These are phyloP conservation scores for Myxozyma lipomycoides DNA, from an alignment of 805 yeast genomes.

Conservation along the genomic window DNA sequence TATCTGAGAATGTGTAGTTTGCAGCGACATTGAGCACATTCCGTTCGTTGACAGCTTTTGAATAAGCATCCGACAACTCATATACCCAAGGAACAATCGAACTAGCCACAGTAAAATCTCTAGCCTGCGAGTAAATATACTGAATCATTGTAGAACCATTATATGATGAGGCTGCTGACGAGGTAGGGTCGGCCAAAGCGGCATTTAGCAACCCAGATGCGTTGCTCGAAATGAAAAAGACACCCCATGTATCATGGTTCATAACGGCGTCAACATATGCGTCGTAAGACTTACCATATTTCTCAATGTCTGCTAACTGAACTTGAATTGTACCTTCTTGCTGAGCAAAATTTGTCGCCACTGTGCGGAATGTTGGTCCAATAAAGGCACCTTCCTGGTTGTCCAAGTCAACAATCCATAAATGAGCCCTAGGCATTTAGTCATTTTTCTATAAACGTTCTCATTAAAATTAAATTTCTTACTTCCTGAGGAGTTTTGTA, in stretches of 20 bases:
- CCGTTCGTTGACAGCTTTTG: not conserved
- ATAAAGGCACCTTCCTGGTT: slow-evolving; percentile 32
- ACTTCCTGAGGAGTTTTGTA: slow-evolving; percentile 34
- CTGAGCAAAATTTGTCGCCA: slow-evolving; percentile 15
- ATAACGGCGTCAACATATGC: slow-evolving; percentile 46
- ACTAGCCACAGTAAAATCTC: slow-evolving; percentile 54
- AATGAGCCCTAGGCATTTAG: slow-evolving; percentile 3
- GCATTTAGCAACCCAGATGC: slow-evolving; percentile 43
- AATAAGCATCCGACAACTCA: not conserved
- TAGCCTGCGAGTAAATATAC: slow-evolving; percentile 55
- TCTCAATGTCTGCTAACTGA: slow-evolving; percentile 36
- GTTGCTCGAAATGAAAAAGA: slow-evolving; percentile 50
- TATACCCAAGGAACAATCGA: slow-evolving; percentile 45
- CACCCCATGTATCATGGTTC: slow-evolving; percentile 57
- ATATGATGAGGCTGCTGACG: slow-evolving; percentile 21
- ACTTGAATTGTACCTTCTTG: slow-evolving; percentile 34
- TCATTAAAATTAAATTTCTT: too few relatives aligned
- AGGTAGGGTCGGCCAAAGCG: slow-evolving; percentile 42
- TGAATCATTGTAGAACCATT: slow-evolving; percentile 38
- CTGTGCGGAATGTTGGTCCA: slow-evolving; percentile 35
- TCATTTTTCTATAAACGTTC: too few relatives aligned
- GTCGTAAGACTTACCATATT: slow-evolving; percentile 35
- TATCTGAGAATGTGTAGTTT: slow-evolving; percentile 29
- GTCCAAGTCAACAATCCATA: slow-evolving; percentile 43
- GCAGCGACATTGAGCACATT: slow-evolving; percentile 2